Conservation (phyloP, 2,329 filamentous ascomycete species). For the Rhinocladiella similis region DNA sequence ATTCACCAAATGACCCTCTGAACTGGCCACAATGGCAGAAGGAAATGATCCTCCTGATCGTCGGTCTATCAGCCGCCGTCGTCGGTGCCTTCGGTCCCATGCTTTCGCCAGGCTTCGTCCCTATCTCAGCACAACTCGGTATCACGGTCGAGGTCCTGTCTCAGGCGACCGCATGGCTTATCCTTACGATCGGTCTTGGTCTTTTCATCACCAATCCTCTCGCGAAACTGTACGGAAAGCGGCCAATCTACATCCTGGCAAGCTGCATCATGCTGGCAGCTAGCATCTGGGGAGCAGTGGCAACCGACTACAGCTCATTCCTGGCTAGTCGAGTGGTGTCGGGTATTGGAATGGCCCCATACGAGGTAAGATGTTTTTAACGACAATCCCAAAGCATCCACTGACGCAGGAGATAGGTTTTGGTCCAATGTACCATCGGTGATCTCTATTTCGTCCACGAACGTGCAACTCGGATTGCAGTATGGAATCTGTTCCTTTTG, state of each 20-base stretch:
- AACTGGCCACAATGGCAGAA: constrained; percentile 45
- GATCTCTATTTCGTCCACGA: constrained; percentile 44
- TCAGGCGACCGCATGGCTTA: constrained; percentile 20
- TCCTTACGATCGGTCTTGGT: constrained; percentile 35
- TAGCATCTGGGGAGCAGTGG: constrained; percentile 38
- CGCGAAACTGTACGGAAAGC: constrained; percentile 44
- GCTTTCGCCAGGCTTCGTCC: constrained; percentile 52
- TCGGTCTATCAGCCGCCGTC: constrained; percentile 48
- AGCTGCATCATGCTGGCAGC: constrained; percentile 38
- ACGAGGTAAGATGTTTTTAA: constrained; percentile 32
- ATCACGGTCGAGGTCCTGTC: constrained; percentile 26
- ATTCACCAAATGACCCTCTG: constrained; percentile 34
- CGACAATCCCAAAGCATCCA: background rate
- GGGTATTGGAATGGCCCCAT: constrained; percentile 44
- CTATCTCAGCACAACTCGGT: constrained; percentile 38
- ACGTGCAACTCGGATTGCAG: constrained; percentile 34
- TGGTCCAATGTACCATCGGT: constrained; percentile 53
- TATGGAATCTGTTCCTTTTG: constrained; percentile 44
- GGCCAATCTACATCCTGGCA: constrained; percentile 43
- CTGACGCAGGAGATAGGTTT: constrained; percentile 13
- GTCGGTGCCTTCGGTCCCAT: constrained; percentile 55
- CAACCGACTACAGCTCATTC: constrained; percentile 38
- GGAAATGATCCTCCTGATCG: constrained; percentile 48
- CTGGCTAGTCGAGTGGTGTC: constrained; percentile 45
- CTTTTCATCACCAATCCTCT: constrained; percentile 42